A percentile compares a stretch with the other conserved stretches of the same genome.
Evolutionary conservation across 768 basidiomycete species (phyloP).

Genomic region (Trametes elegans): DNA sequence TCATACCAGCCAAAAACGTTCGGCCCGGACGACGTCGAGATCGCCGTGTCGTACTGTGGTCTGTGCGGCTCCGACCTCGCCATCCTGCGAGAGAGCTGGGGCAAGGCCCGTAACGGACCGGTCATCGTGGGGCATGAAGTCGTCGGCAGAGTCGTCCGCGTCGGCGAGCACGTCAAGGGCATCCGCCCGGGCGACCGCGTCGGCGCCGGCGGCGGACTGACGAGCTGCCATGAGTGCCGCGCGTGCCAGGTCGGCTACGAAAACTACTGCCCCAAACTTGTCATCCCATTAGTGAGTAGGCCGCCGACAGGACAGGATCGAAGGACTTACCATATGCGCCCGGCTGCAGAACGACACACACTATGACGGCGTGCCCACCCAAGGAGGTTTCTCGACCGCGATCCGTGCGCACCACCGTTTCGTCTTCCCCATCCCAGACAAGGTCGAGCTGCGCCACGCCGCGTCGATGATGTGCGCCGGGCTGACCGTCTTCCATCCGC

Average conservation of each 20-base stretch:
- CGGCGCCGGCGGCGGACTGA: constrained; percentile 50
- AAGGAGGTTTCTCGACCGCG: constrained; percentile 48
- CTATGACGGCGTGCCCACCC: constrained; percentile 38
- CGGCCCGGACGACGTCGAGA: constrained; percentile 55
- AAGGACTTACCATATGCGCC: too few relatives aligned
- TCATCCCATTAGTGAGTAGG: constrained; percentile 35
- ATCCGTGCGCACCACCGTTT: constrained; percentile 52
- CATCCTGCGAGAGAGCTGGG: constrained; percentile 41
- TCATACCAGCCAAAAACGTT: constrained; percentile 52
- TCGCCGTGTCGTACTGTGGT: constrained; percentile 46
- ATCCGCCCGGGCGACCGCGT: constrained; percentile 55
- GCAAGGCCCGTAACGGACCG: constrained; percentile 22
- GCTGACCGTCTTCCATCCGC: constrained; percentile 59
- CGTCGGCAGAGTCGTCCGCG: constrained; percentile 48
- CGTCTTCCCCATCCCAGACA: constrained; percentile 58
- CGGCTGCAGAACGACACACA: constrained; percentile 38
- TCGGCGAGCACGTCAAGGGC: constrained; percentile 51
- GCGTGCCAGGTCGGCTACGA: constrained; percentile 51
- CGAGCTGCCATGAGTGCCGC: constrained; percentile 48
- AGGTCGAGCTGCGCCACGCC: constrained; percentile 47
- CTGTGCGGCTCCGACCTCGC: constrained; percentile 56
- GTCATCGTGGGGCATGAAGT: constrained; percentile 47
- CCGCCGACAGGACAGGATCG: background rate
- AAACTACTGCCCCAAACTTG: constrained; percentile 52
- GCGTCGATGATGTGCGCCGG: constrained; percentile 68